Base-by-base conservation (phyloP, 1,284 basidiomycete genomes). In the Leccinum solheimii region DNA sequence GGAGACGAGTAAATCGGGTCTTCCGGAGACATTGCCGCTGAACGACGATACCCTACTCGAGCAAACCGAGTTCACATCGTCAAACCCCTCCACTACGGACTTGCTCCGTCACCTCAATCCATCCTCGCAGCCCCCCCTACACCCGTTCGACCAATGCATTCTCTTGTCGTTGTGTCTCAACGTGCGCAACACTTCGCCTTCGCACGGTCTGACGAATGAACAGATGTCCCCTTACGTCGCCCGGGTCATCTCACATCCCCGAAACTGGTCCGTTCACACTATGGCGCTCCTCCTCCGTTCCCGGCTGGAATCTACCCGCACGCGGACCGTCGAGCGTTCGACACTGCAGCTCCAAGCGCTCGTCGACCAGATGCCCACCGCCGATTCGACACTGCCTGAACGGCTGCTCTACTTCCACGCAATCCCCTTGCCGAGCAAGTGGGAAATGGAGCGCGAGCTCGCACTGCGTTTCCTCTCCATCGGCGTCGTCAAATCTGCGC, bases 11-110 rank as follows among this genome's bases (percentile, higher is more conserved):
- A 60, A 57, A 26, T 4, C 52, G 9, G 76, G 66, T 64, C 75
- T 93, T 55, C 97, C 97, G 11, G 87, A 94, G 72, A 90, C 89
- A 1, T 79, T 97, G 32, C 79, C 83, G 2, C 83, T 99, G 58
- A 97, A 99, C 75, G 97, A 99, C 77, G 97, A 99, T 76, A 98
- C 95, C 0, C 82, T 99, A 10, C 84, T 99, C 50, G 97, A 99
- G 76, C 88, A 92, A 69, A 99, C 97, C 3, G 85, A 91, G 69
- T 99, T 95, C 75, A 94, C 94, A 8, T 87, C 84, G 8, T 89
- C 86, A 2, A 77, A 77, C 43, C 76, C 83, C n/a, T 74, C 80
- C 10, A 69, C 78, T 27, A 74, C 76, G 56, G 78, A 78, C 27
- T 76, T 75, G 62, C 79, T 93, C 62, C 62, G 75, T 21, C 87